These are phyloP conservation scores for Rhododendron henanense DNA, from an alignment of 148 eudicot genomes.

Conservation along the genomic window DNA sequence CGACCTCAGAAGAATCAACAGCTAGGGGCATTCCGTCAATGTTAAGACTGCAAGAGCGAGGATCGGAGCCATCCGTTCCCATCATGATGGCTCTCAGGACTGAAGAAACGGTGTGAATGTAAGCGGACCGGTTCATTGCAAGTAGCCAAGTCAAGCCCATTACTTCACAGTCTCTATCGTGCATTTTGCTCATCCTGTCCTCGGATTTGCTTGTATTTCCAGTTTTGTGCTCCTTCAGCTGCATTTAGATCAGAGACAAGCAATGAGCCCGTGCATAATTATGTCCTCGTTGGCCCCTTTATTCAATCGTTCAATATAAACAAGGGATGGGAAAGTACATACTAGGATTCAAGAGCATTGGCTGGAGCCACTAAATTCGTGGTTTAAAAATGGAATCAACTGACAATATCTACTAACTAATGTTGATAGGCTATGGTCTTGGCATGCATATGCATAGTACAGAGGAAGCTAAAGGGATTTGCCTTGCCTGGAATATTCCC, in stretches of 20 bases:
- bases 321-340: not conserved
- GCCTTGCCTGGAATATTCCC: no score
- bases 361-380: not conserved
- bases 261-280: not conserved
- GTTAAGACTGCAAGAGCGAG: constrained; percentile 57
- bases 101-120: constrained; percentile 67
- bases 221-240: constrained; percentile 45
- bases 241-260: constrained; percentile 11
- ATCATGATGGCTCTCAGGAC: constrained; percentile 75
- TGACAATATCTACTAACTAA: no score
- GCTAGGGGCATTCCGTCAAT: constrained; percentile 89
- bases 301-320: not conserved
- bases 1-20: constrained; percentile 69
- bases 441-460: no score
- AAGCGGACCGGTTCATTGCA: constrained; percentile 60
- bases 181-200: constrained; percentile 61
- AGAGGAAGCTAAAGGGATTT: no score
- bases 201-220: constrained; percentile 40
- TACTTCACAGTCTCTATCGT: constrained; percentile 63
- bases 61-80: constrained; percentile 42
- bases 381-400: not conserved
- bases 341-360: not conserved
- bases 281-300: not conserved
- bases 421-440: no score
- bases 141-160: constrained; percentile 98